Percentiles rank a stretch among this genome's conserved stretches.
These are phyloP conservation scores for Caryopteris hybrid DNA, from an alignment of 305 asterid species.

Conservation along the genomic window DNA sequence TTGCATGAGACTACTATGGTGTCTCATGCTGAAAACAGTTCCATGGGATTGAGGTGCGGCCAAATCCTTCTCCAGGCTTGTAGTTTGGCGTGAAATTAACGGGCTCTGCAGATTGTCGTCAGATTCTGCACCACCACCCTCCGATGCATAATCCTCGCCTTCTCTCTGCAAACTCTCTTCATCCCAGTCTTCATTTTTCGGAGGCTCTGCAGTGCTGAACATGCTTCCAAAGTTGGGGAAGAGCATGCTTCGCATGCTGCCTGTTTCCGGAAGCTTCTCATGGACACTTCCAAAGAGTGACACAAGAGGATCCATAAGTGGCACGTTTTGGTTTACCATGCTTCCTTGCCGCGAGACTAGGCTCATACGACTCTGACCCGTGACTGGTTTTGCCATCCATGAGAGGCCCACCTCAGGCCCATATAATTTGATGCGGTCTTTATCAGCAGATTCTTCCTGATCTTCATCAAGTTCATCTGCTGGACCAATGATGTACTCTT, in stretches of 20 bases:
- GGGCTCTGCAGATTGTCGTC: conserved; percentile 80
- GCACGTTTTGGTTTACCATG: conserved; percentile 50
- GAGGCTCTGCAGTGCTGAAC: conserved; percentile 74
- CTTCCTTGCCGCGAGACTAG: conserved; percentile 73
- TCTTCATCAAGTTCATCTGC: conserved; percentile 56
- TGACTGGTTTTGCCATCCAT: conserved; percentile 79
- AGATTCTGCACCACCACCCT: conserved; percentile 37
- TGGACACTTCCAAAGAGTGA: conserved; percentile 89
- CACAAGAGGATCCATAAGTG: conserved; percentile 84
- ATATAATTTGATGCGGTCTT: conserved; percentile 61
- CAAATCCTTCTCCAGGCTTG: conserved; percentile 60
- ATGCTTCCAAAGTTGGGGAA: conserved; percentile 94
- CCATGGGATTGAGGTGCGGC: conserved; percentile 45
- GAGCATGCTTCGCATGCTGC: conserved; percentile 89
- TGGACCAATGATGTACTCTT: conserved; percentile 84
- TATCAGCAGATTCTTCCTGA: conserved; percentile 39
- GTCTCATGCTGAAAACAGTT: conserved; percentile 47
- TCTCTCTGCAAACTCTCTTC: conserved; percentile 71
- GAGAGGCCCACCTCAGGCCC: conserved; percentile 92
- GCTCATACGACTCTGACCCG: conserved; percentile 68
- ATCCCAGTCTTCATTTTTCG: conserved; percentile 64
- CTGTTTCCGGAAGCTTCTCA: conserved; percentile 69
- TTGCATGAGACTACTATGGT: conserved; percentile 53
- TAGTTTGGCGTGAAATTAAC: conserved; percentile 74
- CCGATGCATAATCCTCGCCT: conserved; percentile 53